Base-by-base conservation (phyloP, 371 early-diverging fungal genomes). In the Apophysomyces sp. region DNA sequence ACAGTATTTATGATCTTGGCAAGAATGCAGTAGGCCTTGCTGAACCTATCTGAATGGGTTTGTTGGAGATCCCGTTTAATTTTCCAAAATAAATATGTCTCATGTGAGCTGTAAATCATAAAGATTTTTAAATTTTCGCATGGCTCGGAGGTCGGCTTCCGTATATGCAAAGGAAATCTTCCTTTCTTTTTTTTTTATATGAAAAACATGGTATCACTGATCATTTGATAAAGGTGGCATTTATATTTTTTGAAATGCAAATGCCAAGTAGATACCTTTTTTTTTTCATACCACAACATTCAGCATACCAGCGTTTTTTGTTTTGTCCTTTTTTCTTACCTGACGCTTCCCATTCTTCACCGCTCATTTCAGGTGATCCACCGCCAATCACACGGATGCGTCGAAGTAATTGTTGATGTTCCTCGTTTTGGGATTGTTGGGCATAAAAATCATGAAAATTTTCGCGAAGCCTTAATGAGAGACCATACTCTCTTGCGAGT, bases 331-430 rank as follows among this genome's bases (percentile, higher is more conserved):
- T 30, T 5, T 29, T 29, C 4, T 82, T 77, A 62, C 94, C 94
- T 12, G 90, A 86, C 8, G 93, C 95, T 67, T 97, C 97, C 98
- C 98, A 98, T 71, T 98, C 95, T 55, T 94, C 95, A 3, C 68
- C 64, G 0, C 88, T 80, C 59, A 96, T 85, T 31, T 70, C 74
- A 12, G 82, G 78, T 2, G 86, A 83, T 2, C 75, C 63, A 6
- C 82, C 85, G 15, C 89, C 86, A 28, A 98, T 71, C 0, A 97
- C 96, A 21, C 89, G 88, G 93, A 98, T 97, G 6, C 88, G 71
- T 52, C 82, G 73, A 11, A 98, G 63, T 57, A 96, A 67, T 28
- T 80, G 69, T 11, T 72, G 70, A 61, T 79, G 78, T 8, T 85
- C 80, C 0, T 58, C 63, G 21, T 87, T 82, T 53, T 76, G 66